Evolutionary conservation across 352 stramenopile species (phyloP), one percentile per base, ranked within the genome.

Genomic region (Pythium biforme): DNA sequence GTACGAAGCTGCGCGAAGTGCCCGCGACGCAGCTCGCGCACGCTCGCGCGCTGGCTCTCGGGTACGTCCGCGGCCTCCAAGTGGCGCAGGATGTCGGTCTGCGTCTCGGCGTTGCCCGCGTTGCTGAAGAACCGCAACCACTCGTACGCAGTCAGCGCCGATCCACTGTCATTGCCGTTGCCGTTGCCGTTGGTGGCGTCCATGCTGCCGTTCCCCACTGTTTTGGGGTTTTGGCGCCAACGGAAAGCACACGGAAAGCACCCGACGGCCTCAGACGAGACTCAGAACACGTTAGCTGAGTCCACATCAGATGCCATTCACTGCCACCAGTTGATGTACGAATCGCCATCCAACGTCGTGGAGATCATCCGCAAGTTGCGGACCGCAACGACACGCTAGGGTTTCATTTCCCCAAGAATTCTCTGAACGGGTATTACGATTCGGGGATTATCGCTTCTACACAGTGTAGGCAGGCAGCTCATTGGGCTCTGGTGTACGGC

Each of bases 1-100:
- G 40, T 48, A 90, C 81, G 47, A 27, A 79, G 77, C 40, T 77
- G 64, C 5, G 73, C 72, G 17, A 75, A 73, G 57, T 88, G 77
- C 27, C 79, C 59, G 40, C 66, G 70, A 39, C 83, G 62, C 49
- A 89, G 59, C 29, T 72, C 70, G 23, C 65, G 62, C 8, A 70
- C 50, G 29, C 62, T 77, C 23, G 57, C 53, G 12, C 53, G 68
- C 33, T 83, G 75, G 25, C 50, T 61, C 26, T 46, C 62, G 15
- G 53, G 31, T 2, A 41, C 43, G 1, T 56, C 27, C 10, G 54
- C 66, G 27, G 49, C 53, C 54, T 72, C 72, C 33, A 90, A 62
- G 31, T 67, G 51, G 10, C 69, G 56, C 26, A 88, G 59, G 9
- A 85, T 70, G 51, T 84, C 77, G 22, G 56, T 64, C 41, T 88